Percentiles rank a stretch among this genome's conserved stretches.
Conservation (phyloP, 2,329 filamentous ascomycete species). For the Davidsoniella virescens region DNA sequence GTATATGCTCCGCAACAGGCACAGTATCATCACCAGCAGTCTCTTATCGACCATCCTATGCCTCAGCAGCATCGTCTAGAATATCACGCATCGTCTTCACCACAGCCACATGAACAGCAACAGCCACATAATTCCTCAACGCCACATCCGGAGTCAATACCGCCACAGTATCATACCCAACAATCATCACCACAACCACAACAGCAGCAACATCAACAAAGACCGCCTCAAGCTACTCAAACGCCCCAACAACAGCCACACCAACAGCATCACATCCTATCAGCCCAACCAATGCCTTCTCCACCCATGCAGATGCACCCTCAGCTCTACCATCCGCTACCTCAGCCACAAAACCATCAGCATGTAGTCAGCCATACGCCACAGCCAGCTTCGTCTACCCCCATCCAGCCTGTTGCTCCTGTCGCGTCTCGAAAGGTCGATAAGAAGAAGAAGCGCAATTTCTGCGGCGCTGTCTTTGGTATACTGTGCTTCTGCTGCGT, state of each 20-base stretch:
- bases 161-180: background rate
- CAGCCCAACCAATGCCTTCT: background rate
- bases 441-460: constrained; percentile 20
- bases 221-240: constrained; percentile 13
- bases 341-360: background rate
- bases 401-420: too few species aligned
- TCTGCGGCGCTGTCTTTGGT: constrained; percentile 24
- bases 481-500: constrained; percentile 35
- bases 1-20: too few species aligned
- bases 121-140: background rate
- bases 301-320: constrained; percentile 17
- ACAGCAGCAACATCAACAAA: constrained; percentile 1
- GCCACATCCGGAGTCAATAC: background rate
- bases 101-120: background rate
- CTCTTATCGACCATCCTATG: too few species aligned
- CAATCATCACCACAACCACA: constrained; percentile 1
- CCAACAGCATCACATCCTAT: constrained; percentile 18
- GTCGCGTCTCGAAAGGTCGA: too few species aligned
- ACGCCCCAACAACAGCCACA: constrained; percentile 28
- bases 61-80: too few species aligned
- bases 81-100: background rate
- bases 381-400: too few species aligned
- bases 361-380: background rate
- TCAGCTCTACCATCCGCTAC: constrained; percentile 13
- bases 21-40: too few species aligned